A percentile compares a stretch with the other conserved stretches of the same genome.
Conservation (phyloP, 2,329 filamentous ascomycete species). For the Penicillium freii region DNA sequence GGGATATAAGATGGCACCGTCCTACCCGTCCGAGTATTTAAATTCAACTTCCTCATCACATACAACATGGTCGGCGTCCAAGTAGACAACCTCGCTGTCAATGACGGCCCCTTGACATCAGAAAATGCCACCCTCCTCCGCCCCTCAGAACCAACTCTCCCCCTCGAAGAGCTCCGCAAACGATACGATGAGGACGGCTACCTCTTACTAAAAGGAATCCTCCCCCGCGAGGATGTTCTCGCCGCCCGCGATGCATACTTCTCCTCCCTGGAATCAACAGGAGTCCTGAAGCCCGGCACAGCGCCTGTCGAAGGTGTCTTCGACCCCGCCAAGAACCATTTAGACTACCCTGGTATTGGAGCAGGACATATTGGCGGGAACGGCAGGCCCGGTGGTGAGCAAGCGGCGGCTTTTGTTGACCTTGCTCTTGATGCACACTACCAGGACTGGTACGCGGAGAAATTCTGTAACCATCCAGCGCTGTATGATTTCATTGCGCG, state of each 20-base stretch:
- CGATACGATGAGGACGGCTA: slow-evolving; percentile 54
- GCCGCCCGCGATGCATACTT: slow-evolving; percentile 55
- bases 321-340: slow-evolving; percentile 42
- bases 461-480: slow-evolving; percentile 54
- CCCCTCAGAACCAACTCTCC: slow-evolving; percentile 45
- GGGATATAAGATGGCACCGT: neutral
- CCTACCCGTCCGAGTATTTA: neutral
- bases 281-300: slow-evolving; percentile 55
- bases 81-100: slow-evolving; percentile 40
- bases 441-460: slow-evolving; percentile 53
- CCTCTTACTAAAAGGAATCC: slow-evolving; percentile 54
- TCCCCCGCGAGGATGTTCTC: slow-evolving; percentile 55
- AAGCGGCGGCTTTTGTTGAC: slow-evolving; percentile 48
- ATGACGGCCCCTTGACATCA: slow-evolving; percentile 48
- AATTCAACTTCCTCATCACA: neutral
- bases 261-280: slow-evolving; percentile 53
- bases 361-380: slow-evolving; percentile 50
- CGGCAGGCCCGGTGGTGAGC: slow-evolving; percentile 46
- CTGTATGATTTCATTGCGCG: slow-evolving; percentile 51
- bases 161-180: slow-evolving; percentile 49
- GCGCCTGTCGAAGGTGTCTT: slow-evolving; percentile 56
- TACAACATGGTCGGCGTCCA: slow-evolving; percentile 23
- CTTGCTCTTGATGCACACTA: slow-evolving; percentile 56
- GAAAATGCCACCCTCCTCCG: slow-evolving; percentile 45
- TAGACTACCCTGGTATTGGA: slow-evolving; percentile 55